These are phyloP conservation scores for Calophaca sinica DNA, from an alignment of 306 rosid species.

Conservation along the genomic window DNA sequence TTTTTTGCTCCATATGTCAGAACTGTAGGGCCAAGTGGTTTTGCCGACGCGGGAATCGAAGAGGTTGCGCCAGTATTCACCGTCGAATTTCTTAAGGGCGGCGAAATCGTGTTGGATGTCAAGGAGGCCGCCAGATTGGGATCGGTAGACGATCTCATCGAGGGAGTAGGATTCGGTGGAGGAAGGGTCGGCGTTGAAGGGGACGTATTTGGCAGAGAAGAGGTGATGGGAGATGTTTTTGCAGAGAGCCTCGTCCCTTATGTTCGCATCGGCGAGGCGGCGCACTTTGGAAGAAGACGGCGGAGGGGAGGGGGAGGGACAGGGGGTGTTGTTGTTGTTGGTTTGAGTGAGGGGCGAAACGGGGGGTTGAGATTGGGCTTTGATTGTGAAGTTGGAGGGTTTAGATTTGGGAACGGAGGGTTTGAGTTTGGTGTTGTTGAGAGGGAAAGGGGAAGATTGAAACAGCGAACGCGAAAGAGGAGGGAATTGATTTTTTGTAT, in stretches of 20 bases:
- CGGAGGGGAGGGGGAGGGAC: not conserved
- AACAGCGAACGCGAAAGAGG: no score
- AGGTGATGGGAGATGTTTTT: conserved; percentile 52
- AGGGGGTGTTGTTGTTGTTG: conserved; percentile 4
- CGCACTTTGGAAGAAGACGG: conserved; percentile 48
- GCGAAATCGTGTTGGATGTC: conserved; percentile 76
- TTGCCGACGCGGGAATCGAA: conserved; percentile 82
- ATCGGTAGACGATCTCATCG: conserved; percentile 84
- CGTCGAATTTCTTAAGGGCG: conserved; percentile 73
- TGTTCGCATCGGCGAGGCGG: conserved; percentile 72
- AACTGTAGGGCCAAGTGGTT: conserved; percentile 89
- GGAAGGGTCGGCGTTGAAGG: conserved; percentile 66
- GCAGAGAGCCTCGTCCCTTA: conserved; percentile 84
- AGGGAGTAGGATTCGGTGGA: conserved; percentile 78
- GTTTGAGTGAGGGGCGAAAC: conserved; percentile 36
- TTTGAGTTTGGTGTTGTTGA: conserved; percentile 47
- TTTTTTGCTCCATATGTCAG: conserved; percentile 89
- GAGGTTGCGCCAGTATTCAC: conserved; percentile 76
- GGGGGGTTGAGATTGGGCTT: conserved; percentile 49
- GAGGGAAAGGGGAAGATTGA: conserved; percentile 47
- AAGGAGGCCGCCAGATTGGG: conserved; percentile 77
- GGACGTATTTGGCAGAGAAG: conserved; percentile 84
- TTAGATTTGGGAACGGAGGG: conserved; percentile 9
- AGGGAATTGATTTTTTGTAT: no score
- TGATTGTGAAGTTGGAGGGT: conserved; percentile 40